A percentile compares a stretch with the other conserved stretches of the same genome.
Conservation (phyloP, 2,329 filamentous ascomycete species). For the Penicillium crustosum region DNA sequence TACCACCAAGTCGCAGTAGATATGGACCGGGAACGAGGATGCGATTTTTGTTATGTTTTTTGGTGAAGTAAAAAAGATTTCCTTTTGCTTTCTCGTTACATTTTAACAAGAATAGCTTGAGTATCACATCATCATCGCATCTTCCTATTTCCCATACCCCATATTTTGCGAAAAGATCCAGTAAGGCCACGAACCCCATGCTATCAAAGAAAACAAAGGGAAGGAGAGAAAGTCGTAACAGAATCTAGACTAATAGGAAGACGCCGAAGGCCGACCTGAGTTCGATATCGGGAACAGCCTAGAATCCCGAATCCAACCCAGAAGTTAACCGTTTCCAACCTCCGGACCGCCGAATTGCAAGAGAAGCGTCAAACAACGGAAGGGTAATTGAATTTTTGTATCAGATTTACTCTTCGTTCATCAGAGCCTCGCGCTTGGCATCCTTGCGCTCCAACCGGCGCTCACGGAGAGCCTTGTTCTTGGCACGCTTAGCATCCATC, state of each 20-base stretch:
- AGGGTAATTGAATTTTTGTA: conserved; percentile 23
- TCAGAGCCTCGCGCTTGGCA: conserved; percentile 85
- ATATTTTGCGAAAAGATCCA: conserved; percentile 19
- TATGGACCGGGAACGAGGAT: not conserved
- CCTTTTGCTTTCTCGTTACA: conserved; percentile 31
- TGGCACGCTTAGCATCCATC: conserved; percentile 99
- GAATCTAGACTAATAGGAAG: conserved; percentile 26
- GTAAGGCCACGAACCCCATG: conserved; percentile 21
- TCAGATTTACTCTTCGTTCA: conserved; percentile 61
- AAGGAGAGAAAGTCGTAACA: conserved; percentile 18
- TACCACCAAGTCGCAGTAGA: not conserved
- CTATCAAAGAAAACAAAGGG: conserved; percentile 15
- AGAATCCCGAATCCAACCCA: conserved; percentile 32
- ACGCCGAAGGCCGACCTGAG: conserved; percentile 31
- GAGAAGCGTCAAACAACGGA: conserved; percentile 34
- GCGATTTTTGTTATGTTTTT: conserved; percentile 18
- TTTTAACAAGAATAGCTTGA: conserved; percentile 31
- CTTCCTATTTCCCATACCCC: conserved; percentile 26
- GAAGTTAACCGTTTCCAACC: conserved; percentile 35
- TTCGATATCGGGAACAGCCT: conserved; percentile 29
- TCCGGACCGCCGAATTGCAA: conserved; percentile 36
- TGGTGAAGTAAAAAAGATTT: conserved; percentile 24
- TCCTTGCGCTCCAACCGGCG: conserved; percentile 89
- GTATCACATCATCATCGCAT: conserved; percentile 33
- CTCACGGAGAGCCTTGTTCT: conserved; percentile 99